Base-by-base conservation (phyloP, 2,329 filamentous ascomycete species). In the Colletotrichum melonis region DNA sequence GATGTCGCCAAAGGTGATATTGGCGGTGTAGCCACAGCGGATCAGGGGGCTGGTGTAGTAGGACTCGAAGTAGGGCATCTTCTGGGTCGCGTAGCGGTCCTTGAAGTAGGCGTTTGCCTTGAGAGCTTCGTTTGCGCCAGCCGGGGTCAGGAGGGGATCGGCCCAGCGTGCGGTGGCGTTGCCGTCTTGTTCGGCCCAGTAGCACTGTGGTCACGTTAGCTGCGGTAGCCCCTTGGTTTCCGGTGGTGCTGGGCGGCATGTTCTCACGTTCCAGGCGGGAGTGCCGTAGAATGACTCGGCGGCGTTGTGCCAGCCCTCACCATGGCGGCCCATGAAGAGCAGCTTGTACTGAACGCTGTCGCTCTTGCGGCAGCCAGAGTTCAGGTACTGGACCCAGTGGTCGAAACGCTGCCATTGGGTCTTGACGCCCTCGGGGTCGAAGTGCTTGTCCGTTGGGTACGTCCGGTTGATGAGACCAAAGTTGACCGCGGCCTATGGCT, bases 241-340 rank as follows among this genome's bases (percentile, higher is more conserved):
- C 38, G 38, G 12, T 2, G 4, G 19, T 55, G 7, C 28, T 11
- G 26, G 16, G 26, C 26, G 1, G 14, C 28, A 19, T 42, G 38
- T 83, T 38, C 88, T 77, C 80, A 89, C 89, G 79, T 94, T 92
- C 92, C 92, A 94, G 3, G 89, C 90, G 1, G 90, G 88, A 0
- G 91, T 93, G 59, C 92, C 92, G 76, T 92, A 94, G 79, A 86
- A 92, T 32, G 85, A 84, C 81, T 93, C 90, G 16, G 92, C 92
- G 7, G 86, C 86, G 75, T 91, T 91, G 75, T 91, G 89, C 76
- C 84, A 90, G 14, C 92, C 92, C 81, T 94, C 88, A 26, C 92
- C 93, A 78, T 94, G 93, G 52, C 93, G 89, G 3, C 89, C 92
- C 80, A 93, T 85, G 80, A 92, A 92, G 35, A 94, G 79, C 11